Base-by-base conservation (phyloP, 345 rosid species). In the Turnera subulata region DNA sequence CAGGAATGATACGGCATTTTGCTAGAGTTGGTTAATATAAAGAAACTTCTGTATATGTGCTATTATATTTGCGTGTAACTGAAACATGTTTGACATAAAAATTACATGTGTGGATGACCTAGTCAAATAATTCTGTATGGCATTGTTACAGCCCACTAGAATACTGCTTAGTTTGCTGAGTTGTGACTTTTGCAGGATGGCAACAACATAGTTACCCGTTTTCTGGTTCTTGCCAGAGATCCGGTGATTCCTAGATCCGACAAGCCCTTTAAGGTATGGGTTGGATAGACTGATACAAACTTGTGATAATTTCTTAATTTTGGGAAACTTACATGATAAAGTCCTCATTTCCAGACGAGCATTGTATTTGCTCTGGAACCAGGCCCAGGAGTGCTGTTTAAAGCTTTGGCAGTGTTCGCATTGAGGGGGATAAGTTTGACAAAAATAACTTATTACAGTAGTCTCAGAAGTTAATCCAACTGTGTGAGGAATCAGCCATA, bases 331-430 rank as follows among this genome's bases (percentile, higher is more conserved):
- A 7, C 51, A 22, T 19, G 58, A 50, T 46, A 44, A 51, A 12
- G 25, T 32, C 35, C 26, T 26, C 65, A 46, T 56, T 46, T n/a
- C 32, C 44, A 93, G 99, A 93, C 97, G 10, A 89, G 97, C 78
- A 87, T 93, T 45, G 99, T 85, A 72, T 93, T 89, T 79, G 71
- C 94, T 35, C 69, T 93, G 17, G 97, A 89, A 69, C 94, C 86
- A 76, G 99, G 99, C 55, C 88, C 96, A 11, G 99, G 97, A 16
- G 60, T 82, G 69, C 79, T 93, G 61, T 87, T 89, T 72, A 87
- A 87, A 69, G 99, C 96, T 39, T 76, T 93, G 63, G 89, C 97
- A 25, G 99, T 85, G 58, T 93, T 93, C 75, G 83, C 97, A 32
- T 62, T 81, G 69, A 79, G 99, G 78, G 73, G 68, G 78, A 93